Percentiles rank a stretch among this genome's conserved stretches.
Evolutionary conservation across 2,329 filamentous ascomycete genomes (phyloP).

Genomic region (Elsinoe necatrix): DNA sequence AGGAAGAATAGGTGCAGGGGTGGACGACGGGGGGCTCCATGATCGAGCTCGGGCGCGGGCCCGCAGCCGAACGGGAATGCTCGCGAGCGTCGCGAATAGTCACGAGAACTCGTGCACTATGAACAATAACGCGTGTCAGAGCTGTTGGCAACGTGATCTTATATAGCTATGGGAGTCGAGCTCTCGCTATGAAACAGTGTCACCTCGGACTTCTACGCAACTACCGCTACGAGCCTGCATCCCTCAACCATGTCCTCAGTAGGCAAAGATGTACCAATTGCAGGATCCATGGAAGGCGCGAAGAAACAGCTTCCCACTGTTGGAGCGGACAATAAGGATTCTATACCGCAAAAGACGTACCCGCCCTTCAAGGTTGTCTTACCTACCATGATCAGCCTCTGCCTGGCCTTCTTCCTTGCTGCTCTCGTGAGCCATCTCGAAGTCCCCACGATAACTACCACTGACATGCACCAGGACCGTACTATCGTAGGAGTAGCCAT

Average conservation of each 20-base stretch:
- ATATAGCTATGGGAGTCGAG: neutral
- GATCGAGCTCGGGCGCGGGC: neutral
- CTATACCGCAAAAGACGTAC: conserved; percentile 33
- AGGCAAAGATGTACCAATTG: too few relatives aligned
- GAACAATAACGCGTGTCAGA: neutral
- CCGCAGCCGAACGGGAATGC: neutral
- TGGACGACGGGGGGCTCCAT: neutral
- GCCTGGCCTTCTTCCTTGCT: conserved; percentile 34
- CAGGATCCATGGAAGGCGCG: neutral
- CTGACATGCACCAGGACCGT: conserved; percentile 17
- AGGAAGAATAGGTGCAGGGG: too few relatives aligned
- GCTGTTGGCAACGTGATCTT: neutral
- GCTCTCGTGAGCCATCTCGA: conserved; percentile 27
- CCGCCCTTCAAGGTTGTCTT: conserved; percentile 27
- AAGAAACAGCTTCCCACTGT: neutral
- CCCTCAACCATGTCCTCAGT: too few relatives aligned
- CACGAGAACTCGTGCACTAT: neutral
- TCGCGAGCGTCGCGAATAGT: neutral
- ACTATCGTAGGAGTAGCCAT: conserved; percentile 40
- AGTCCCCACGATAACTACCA: neutral
- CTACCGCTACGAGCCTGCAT: too few relatives aligned
- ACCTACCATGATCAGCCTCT: conserved; percentile 31
- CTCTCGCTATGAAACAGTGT: neutral
- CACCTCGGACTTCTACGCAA: too few relatives aligned
- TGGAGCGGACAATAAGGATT: conserved; percentile 14